Conservation (phyloP, 2,329 filamentous ascomycete species). For the Aspergillus novoparasiticus region DNA sequence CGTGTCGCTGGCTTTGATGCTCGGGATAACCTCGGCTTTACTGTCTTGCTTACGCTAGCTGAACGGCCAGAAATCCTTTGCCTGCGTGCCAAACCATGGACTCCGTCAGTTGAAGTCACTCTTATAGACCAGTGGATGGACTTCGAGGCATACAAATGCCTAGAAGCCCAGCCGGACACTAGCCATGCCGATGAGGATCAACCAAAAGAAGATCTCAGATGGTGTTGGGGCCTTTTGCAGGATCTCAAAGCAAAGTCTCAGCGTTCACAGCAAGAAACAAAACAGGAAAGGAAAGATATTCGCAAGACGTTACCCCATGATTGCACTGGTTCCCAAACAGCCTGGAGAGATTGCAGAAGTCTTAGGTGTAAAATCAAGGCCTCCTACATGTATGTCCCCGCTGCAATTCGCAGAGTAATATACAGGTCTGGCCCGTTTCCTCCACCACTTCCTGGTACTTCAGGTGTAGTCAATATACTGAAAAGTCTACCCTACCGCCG, state of each 20-base stretch:
- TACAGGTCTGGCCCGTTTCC: constrained; percentile 6
- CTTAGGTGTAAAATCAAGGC: constrained; percentile 33
- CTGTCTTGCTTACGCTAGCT: background rate
- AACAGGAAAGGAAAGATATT: constrained; percentile 29
- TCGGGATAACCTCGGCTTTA: background rate
- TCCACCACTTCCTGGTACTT: background rate
- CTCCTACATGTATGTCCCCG: constrained; percentile 31
- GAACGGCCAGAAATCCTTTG: constrained; percentile 2
- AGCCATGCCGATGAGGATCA: background rate
- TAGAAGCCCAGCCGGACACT: background rate
- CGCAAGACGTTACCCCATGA: constrained; percentile 30
- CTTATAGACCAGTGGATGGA: background rate
- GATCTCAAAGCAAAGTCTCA: too few species aligned
- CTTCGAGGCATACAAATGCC: background rate
- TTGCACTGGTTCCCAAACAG: constrained; percentile 12
- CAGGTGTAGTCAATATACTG: background rate
- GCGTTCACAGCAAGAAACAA: constrained; percentile 27
- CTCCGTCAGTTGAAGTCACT: background rate
- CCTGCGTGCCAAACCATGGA: background rate
- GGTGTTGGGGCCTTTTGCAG: constrained; percentile 19
- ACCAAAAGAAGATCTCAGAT: constrained; percentile 20
- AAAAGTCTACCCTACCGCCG: background rate
- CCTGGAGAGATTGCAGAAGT: constrained; percentile 26
- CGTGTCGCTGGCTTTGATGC: background rate
- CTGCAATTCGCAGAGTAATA: constrained; percentile 20